Base-by-base conservation (phyloP, 371 early-diverging fungal genomes). In the Mucor irregularis region DNA sequence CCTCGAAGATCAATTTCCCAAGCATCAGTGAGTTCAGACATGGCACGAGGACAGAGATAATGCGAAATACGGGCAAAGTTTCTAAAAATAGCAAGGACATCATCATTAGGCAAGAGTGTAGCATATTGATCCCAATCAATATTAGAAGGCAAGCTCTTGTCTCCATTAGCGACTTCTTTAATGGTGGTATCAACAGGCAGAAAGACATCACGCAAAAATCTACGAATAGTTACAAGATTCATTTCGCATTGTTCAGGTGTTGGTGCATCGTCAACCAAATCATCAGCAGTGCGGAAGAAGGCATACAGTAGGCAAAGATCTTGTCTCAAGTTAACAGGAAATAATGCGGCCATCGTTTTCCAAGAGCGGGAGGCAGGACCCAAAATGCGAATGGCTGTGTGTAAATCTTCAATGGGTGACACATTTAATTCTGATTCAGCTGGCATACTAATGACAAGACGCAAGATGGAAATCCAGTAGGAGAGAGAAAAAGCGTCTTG, bases 271-370 rank as follows among this genome's bases (percentile, higher is more conserved):
- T 85, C 85, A 3, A 75, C 69, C n/a, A 85, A 60, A 49, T 85
- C 85, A 54, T 85, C 85, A 8, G 74, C 71, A 28, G 74, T 59
- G 22, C 85, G 82, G 45, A 81, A 85, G 47, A 81, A 80, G 2
- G 75, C 80, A 52, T 85, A 85, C 4, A 85, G 50, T 3, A 77
- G 60, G 33, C 74, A 67, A 14, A 83, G 51, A 46, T 82, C 81
- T 53, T 75, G 72, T 5, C 81, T 66, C 14, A 84, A 54, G 29
- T 76, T 69, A 5, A 61, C 49, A 22, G 81, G 81, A 31, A 76
- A 82, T 1, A 84, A 50, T n/a, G 57, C 73, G 14, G 80, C 72
- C 58, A 81, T 81, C 3, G 74, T 61, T 39, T 71, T 65, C 73
- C 81, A 84, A 1, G 84, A 82, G 4, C 69, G 62, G 7, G 78